These are phyloP conservation scores for Aureobasidium sp. DNA, from an alignment of 2,329 filamentous ascomycete genomes.

Conservation along the genomic window DNA sequence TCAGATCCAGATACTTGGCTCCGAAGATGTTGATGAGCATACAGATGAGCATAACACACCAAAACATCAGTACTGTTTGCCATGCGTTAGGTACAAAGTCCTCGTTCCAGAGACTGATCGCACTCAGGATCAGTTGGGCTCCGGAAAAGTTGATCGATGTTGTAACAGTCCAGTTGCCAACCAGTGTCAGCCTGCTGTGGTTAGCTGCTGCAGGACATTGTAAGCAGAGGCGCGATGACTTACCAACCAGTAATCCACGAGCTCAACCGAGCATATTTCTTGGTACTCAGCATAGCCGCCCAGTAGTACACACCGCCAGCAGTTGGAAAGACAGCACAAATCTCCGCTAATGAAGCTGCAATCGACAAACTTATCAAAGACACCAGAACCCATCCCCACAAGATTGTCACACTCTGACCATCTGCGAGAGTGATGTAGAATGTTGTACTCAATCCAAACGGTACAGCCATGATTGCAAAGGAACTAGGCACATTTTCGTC, in stretches of 20 bases:
- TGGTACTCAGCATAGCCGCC: conserved; percentile 60
- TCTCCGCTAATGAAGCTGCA: conserved; percentile 61
- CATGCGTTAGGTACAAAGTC: conserved; percentile 60
- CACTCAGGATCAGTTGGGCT: conserved; percentile 60
- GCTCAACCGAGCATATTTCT: conserved; percentile 59
- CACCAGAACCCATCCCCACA: conserved; percentile 64
- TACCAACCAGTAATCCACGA: conserved; percentile 59
- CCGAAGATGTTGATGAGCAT: conserved; percentile 60
- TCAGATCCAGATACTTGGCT: conserved; percentile 55
- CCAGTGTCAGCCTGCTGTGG: conserved; percentile 52
- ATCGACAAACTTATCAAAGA: conserved; percentile 58
- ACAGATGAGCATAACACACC: conserved; percentile 62
- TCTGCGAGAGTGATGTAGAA: conserved; percentile 62
- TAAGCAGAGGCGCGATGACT: not conserved
- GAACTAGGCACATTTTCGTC: conserved; percentile 33
- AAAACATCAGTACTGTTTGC: conserved; percentile 66
- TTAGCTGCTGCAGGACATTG: not conserved
- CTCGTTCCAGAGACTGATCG: conserved; percentile 64
- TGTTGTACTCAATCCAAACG: conserved; percentile 61
- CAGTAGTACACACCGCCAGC: conserved; percentile 65
- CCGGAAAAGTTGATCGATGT: conserved; percentile 63
- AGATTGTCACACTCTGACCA: conserved; percentile 60
- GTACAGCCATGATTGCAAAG: conserved; percentile 69
- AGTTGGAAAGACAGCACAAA: conserved; percentile 62
- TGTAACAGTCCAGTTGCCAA: conserved; percentile 66